Evolutionary conservation across 352 stramenopile genomes (phyloP).

Genomic region (Phytopythium delawarense): DNA sequence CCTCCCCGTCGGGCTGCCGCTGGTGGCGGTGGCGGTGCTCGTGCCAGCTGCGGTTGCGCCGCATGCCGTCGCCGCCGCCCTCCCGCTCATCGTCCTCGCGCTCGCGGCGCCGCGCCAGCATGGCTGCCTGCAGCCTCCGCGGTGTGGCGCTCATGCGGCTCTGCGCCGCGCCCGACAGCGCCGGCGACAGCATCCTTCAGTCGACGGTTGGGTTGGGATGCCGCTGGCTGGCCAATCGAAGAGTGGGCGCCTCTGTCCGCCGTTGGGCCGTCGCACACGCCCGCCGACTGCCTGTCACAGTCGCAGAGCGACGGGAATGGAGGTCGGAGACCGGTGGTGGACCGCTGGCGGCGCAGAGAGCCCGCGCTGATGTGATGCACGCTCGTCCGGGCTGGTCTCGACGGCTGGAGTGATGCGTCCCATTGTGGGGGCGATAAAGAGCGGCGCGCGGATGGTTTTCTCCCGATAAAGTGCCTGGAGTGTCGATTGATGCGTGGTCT

Average conservation of each 20-base stretch:
- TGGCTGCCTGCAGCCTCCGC: slow-evolving; percentile 16
- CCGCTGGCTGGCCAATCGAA: not conserved
- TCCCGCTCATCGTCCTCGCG: not conserved
- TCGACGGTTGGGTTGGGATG: not conserved
- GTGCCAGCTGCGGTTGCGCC: slow-evolving; percentile 35
- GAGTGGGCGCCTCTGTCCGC: not conserved
- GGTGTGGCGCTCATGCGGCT: slow-evolving; percentile 35
- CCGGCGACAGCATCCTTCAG: slow-evolving; percentile 52
- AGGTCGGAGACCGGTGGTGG: not conserved
- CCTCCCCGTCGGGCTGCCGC: slow-evolving; percentile 13
- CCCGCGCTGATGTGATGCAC: slow-evolving; percentile 2
- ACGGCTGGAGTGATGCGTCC: not conserved
- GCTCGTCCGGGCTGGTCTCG: not conserved
- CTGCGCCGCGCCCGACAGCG: slow-evolving; percentile 51
- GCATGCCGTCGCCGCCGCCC: slow-evolving; percentile 4
- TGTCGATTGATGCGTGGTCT: not conserved
- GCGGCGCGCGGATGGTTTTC: not conserved
- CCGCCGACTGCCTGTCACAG: no score
- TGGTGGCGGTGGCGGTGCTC: slow-evolving; percentile 15
- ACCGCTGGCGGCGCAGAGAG: not conserved
- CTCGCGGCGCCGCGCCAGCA: slow-evolving; percentile 13
- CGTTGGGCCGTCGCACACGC: not conserved
- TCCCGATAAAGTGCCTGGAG: not conserved
- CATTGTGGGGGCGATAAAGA: not conserved
- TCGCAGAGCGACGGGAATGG: not conserved